These are phyloP conservation scores for Tripterygium wilfordii DNA, from an alignment of 177 flowering plant species.

Conservation along the genomic window DNA sequence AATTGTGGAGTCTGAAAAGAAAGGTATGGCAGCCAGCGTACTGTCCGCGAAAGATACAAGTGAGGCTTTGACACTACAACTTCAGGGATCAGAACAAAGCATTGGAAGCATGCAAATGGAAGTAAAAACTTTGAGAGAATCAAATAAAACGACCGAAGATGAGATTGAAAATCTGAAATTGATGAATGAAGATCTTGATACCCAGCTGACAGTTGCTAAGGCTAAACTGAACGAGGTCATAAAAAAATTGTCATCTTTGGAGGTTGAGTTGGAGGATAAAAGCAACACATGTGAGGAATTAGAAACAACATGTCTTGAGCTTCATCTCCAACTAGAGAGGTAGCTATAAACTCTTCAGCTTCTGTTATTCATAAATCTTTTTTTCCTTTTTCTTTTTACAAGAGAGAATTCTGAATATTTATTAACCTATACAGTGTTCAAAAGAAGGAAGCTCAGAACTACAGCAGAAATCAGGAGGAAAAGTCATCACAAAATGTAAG, in stretches of 20 bases:
- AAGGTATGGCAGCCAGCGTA: slow-evolving; percentile 41
- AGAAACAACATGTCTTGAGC: slow-evolving; percentile 79
- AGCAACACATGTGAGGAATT: slow-evolving; percentile 60
- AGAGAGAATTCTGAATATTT: not conserved
- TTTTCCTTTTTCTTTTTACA: not conserved
- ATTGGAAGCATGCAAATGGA: slow-evolving; percentile 35
- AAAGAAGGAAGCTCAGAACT: slow-evolving; percentile 29
- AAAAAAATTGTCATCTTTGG: slow-evolving; percentile 58
- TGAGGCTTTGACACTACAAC: slow-evolving; percentile 31
- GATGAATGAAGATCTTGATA: slow-evolving; percentile 70
- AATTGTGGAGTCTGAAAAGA: slow-evolving; percentile 25
- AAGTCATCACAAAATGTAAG: slow-evolving; percentile 53
- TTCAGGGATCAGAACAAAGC: slow-evolving; percentile 35
- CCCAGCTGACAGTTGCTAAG: slow-evolving; percentile 62
- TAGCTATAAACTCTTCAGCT: too few relatives aligned
- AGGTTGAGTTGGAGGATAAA: slow-evolving; percentile 74
- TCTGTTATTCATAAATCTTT: too few relatives aligned
- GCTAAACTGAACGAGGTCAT: slow-evolving; percentile 51
- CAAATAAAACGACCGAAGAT: slow-evolving; percentile 49
- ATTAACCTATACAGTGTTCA: slow-evolving; percentile 38
- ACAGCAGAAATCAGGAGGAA: slow-evolving; percentile 25
- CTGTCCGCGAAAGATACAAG: slow-evolving; percentile 27
- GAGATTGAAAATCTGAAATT: slow-evolving; percentile 60
- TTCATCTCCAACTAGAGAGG: slow-evolving; percentile 89
- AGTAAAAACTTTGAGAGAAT: slow-evolving; percentile 33